Base-by-base conservation (phyloP, 768 basidiomycete species). In the Trametes villosa region DNA sequence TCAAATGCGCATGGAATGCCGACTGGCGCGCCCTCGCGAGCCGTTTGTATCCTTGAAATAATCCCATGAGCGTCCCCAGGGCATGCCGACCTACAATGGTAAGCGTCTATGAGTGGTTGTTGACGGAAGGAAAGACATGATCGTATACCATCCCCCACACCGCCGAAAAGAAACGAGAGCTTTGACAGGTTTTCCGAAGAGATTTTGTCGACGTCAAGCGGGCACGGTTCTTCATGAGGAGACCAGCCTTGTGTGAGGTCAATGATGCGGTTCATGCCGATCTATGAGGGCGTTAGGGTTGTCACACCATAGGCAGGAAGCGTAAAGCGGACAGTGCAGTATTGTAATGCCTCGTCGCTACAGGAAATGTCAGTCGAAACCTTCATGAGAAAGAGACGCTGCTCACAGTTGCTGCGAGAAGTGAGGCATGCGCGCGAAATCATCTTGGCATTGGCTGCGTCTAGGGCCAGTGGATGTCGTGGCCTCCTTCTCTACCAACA, bases 141-240 rank as follows among this genome's bases (percentile, higher is more conserved):
- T 53, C 5, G n/a, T n/a, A n/a, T 50, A 68, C 67, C 67, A 24
- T 68, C 65, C 12, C 67, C 67, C 12, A 68, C 65, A 11, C 62
- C 67, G 31, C 61, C 67, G 38, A 64, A 60, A 3, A 66, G 44
- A 27, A 68, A 64, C 9, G 59, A 34, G 13, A 68, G 12, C 3
- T 62, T 7, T 24, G 57, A 46, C 9, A 65, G 24, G 11, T 41
- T 38, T 0, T 57, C 53, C 0, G 9, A 15, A 3, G 61, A 42
- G 2, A 63, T 34, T 11, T 29, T 26, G 15, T 53, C 38, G 8
- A 59, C 8, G 1, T 50, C 45, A 3, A 66, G 31, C n/a, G 63
- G 64, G 45, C 53, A 3, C 2, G 17, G 15, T 1, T 9, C 13
- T 13, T 57, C 34, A 1, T 27, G 13, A 1, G 33, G n/a, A 12